phyloP scores from a whole-genome alignment of 768 basidiomycete species.

The Daedalea quercina region DNA sequence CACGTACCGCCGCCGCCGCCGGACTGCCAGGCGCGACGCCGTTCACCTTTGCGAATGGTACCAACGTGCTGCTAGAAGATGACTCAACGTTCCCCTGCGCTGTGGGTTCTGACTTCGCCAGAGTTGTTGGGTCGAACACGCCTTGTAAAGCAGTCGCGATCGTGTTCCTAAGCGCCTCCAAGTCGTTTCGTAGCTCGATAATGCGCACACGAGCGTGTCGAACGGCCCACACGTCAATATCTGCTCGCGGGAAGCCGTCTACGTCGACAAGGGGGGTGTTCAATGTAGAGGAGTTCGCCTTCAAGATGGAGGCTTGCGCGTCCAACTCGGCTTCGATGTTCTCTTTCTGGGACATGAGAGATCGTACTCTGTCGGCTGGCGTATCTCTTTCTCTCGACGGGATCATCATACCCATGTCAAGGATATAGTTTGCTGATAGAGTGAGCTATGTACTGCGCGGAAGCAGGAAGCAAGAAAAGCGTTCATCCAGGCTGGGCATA shows the following conservation, averaged over 20 bases:
- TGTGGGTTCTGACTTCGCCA: neutral
- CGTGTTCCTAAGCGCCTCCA: slow-evolving; percentile 53
- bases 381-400: slow-evolving; percentile 34
- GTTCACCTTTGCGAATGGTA: slow-evolving; percentile 78
- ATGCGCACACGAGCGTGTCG: slow-evolving; percentile 69
- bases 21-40: slow-evolving; percentile 77
- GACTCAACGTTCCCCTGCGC: slow-evolving; percentile 1
- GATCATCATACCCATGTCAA: slow-evolving; percentile 40
- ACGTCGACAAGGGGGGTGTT: slow-evolving; percentile 72
- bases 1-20: slow-evolving; percentile 70
- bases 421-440: neutral
- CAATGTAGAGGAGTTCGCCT: slow-evolving; percentile 57
- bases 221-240: slow-evolving; percentile 81
- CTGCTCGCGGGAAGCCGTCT: slow-evolving; percentile 85
- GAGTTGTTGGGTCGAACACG: slow-evolving; percentile 46
- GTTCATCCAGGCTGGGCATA: neutral
- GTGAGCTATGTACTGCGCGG: neutral
- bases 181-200: slow-evolving; percentile 79
- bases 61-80: slow-evolving; percentile 8
- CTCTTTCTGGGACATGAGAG: slow-evolving; percentile 63
- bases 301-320: slow-evolving; percentile 53
- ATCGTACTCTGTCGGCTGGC: slow-evolving; percentile 51
- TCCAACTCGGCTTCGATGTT: slow-evolving; percentile 68
- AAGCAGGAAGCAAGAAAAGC: neutral
- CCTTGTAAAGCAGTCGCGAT: slow-evolving; percentile 63